Conservation (phyloP, 768 basidiomycete species). For the Xerocomellus dryophilus region DNA sequence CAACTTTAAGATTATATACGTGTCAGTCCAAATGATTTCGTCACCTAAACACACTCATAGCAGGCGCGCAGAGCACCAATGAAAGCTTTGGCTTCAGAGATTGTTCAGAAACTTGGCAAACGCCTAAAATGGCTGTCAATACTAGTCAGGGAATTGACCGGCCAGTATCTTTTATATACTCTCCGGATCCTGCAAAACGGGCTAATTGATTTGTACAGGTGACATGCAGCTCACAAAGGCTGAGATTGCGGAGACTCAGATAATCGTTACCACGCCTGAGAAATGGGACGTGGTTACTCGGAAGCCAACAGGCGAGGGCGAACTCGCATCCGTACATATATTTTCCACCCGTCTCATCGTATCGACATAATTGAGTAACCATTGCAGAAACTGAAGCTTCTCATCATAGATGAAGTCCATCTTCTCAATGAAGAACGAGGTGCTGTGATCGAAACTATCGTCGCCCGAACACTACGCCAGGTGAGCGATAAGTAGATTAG, state of each 20-base stretch:
- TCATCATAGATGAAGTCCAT: conserved; percentile 98
- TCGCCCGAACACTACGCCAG: conserved; percentile 91
- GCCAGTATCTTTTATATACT: conserved; percentile 34
- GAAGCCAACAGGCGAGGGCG: conserved; percentile 95
- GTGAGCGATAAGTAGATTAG: conserved; percentile 34
- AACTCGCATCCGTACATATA: conserved; percentile 78
- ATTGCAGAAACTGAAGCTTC: conserved; percentile 77
- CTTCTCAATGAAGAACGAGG: conserved; percentile 96
- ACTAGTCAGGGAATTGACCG: conserved; percentile 86
- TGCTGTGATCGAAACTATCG: conserved; percentile 96
- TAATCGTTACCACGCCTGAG: conserved; percentile 98
- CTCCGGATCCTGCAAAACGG: not conserved
- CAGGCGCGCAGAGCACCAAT: conserved; percentile 74
- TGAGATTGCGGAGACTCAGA: conserved; percentile 92
- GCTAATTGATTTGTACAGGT: conserved; percentile 35
- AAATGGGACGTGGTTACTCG: conserved; percentile 99
- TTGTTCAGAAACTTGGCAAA: conserved; percentile 89
- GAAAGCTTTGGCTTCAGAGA: conserved; percentile 96
- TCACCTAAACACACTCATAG: not conserved
- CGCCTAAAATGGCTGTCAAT: conserved; percentile 86
- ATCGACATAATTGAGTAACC: not conserved
- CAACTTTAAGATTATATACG: conserved; percentile 95
- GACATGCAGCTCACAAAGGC: conserved; percentile 97
- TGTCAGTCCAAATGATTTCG: conserved; percentile 46
- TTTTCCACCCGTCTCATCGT: not conserved